Conservation (phyloP, 805 yeast genomes). For the Torulaspora microellipsoides region DNA sequence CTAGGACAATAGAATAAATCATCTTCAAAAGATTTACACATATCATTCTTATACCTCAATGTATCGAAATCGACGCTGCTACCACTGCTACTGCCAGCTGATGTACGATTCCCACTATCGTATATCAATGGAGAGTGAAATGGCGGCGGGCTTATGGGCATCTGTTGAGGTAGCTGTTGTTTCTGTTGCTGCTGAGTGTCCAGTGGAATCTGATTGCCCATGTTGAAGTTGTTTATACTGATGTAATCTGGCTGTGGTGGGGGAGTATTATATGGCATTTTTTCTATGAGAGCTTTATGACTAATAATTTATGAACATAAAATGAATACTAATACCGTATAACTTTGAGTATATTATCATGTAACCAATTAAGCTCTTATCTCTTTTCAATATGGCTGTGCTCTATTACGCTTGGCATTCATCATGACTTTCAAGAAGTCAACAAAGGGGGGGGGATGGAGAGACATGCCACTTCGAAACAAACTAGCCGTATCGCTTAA, state of each 20-base stretch:
- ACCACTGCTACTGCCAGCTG: constrained; percentile 11
- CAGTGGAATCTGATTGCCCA: constrained; percentile 1
- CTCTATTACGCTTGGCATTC: no score
- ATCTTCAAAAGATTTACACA: constrained; percentile 32
- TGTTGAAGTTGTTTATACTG: constrained; percentile 4
- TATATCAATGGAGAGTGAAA: constrained; percentile 13
- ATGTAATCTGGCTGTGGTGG: constrained; percentile 10
- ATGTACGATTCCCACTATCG: constrained; percentile 4
- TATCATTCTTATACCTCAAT: constrained; percentile 25
- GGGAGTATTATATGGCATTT: constrained; percentile 7
- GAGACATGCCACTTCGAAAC: no score
- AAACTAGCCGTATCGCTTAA: no score
- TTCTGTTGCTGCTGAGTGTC: constrained; percentile 6
- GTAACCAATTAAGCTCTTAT: no score
- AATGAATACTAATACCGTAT: no score
- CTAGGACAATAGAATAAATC: constrained; percentile 33
- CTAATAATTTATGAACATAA: no score
- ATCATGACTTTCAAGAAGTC: no score
- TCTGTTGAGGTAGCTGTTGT: constrained; percentile 9
- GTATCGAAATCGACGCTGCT: constrained; percentile 16
- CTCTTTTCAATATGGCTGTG: no score
- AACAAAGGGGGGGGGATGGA: no score
- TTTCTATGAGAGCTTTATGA: not conserved
- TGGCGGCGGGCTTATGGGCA: constrained; percentile 14
- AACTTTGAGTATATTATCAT: no score